Percentiles rank a stretch among this genome's conserved stretches.
Evolutionary conservation across 2,329 filamentous ascomycete genomes (phyloP).

Genomic region (Aspergillus pseudotamarii): DNA sequence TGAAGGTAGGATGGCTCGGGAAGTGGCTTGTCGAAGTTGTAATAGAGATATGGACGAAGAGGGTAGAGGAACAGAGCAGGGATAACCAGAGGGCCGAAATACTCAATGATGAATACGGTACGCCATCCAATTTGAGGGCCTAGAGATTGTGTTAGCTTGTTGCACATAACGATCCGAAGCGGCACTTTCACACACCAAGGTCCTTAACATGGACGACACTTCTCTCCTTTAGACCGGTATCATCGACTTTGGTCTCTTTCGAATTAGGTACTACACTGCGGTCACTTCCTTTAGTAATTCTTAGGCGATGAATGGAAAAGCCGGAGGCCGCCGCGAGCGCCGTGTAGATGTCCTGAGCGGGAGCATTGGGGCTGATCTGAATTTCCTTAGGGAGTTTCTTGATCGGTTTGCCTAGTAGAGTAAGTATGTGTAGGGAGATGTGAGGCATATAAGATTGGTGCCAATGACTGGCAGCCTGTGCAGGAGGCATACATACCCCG

Average conservation of each 20-base stretch:
- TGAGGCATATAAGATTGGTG: not conserved
- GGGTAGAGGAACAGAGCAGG: slow-evolving; percentile 72
- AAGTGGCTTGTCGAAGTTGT: slow-evolving; percentile 50
- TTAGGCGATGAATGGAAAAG: slow-evolving; percentile 61
- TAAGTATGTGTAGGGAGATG: slow-evolving; percentile 5
- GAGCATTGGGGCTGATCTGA: slow-evolving; percentile 54
- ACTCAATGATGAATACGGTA: slow-evolving; percentile 94
- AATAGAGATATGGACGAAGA: slow-evolving; percentile 73
- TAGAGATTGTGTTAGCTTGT: slow-evolving; percentile 43
- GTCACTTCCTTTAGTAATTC: slow-evolving; percentile 67
- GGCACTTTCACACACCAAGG: slow-evolving; percentile 65
- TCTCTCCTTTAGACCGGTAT: slow-evolving; percentile 60
- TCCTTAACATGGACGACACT: slow-evolving; percentile 84
- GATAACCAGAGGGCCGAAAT: slow-evolving; percentile 86
- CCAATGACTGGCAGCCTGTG: not conserved
- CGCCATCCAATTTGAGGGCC: slow-evolving; percentile 89
- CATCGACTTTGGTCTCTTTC: slow-evolving; percentile 54
- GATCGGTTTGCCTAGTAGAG: slow-evolving; percentile 59
- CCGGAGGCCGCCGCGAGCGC: slow-evolving; percentile 58
- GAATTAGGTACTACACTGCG: slow-evolving; percentile 59
- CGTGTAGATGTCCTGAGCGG: slow-evolving; percentile 59
- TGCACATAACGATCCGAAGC: not conserved
- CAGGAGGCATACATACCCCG: slow-evolving; percentile 44
- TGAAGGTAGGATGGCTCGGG: slow-evolving; percentile 66
- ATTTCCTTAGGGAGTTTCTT: slow-evolving; percentile 61